Base-by-base conservation (phyloP, 2,329 filamentous ascomycete species). In the Calonectria leucothoes region DNA sequence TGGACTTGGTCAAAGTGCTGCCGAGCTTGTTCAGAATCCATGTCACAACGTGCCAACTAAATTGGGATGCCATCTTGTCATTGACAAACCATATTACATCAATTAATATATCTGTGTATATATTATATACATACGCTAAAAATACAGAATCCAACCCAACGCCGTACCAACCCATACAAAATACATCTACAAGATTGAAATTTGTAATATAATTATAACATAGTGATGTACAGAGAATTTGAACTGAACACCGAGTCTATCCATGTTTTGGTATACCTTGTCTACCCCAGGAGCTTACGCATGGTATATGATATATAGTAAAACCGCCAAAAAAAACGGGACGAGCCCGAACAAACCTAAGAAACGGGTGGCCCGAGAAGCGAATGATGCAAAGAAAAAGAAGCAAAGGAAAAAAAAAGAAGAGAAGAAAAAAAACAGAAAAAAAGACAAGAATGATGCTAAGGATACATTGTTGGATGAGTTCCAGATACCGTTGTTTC, bases 201-300 rank as follows among this genome's bases (percentile, higher is more conserved):
- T 65, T 51, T 64, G n/a, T 67, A 67, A 68, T 49, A 71, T 67
- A 69, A 66, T 68, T 59, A 59, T 45, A 45, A 48, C 39, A 57
- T 48, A 73, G 51, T 55, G 65, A 52, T 72, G 69, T 70, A 73
- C 68, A 70, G 48, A 74, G 48, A 71, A 69, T 67, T 68, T 51
- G 68, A 73, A 64, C 70, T 72, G 63, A 78, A 80, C 77, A 80
- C 78, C 78, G 69, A 75, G 69, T 80, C 78, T 80, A 80, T 78
- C 78, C 78, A 76, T 76, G 39, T 80, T 79, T 80, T 80, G 78
- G 76, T 80, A 80, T 80, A 79, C 78, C 73, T 79, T 78, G 76
- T 79, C 78, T 80, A 80, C 77, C 78, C 78, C 72, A 57, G 70
- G 70, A 79, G 75, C 76, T 77, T 79, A 80, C 77, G 73, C 74